Evolutionary conservation across 2,329 filamentous ascomycete genomes (phyloP).

Genomic region (Metarhizium brunneum): DNA sequence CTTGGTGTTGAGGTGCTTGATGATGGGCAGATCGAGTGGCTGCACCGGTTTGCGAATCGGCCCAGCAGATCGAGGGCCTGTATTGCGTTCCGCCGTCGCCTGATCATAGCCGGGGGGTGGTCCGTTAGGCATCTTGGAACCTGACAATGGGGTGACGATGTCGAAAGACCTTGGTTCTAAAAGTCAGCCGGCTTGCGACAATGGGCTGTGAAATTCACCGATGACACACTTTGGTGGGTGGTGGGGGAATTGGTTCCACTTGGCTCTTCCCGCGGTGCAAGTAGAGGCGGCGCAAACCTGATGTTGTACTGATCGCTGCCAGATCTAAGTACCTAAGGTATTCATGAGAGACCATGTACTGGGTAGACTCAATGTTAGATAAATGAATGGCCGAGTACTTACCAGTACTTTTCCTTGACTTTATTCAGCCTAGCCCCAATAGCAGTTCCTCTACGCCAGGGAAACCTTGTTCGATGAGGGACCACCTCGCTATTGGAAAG

Average conservation of each 20-base stretch:
- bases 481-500: too few species aligned
- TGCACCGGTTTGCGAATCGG: conserved; percentile 43
- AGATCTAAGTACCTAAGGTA: too few species aligned
- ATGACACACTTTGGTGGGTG: too few species aligned
- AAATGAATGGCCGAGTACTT: too few species aligned
- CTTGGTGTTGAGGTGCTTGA: conserved; percentile 66
- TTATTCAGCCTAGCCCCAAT: too few species aligned
- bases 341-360: too few species aligned
- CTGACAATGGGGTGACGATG: conserved; percentile 14
- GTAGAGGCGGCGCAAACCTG: too few species aligned
- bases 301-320: too few species aligned
- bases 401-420: too few species aligned
- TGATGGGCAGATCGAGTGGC: conserved; percentile 70
- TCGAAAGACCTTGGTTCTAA: background rate
- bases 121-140: conserved; percentile 22
- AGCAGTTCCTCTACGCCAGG: too few species aligned
- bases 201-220: background rate
- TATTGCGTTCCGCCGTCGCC: conserved; percentile 27
- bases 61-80: conserved; percentile 14
- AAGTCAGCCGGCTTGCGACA: background rate
- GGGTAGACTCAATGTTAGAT: too few species aligned
- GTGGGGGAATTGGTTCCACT: background rate
- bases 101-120: conserved; percentile 38
- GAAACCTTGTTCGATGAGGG: too few species aligned
- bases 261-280: background rate